Evolutionary conservation across 345 rosid species (phyloP).

Genomic region (Citrus maxima): DNA sequence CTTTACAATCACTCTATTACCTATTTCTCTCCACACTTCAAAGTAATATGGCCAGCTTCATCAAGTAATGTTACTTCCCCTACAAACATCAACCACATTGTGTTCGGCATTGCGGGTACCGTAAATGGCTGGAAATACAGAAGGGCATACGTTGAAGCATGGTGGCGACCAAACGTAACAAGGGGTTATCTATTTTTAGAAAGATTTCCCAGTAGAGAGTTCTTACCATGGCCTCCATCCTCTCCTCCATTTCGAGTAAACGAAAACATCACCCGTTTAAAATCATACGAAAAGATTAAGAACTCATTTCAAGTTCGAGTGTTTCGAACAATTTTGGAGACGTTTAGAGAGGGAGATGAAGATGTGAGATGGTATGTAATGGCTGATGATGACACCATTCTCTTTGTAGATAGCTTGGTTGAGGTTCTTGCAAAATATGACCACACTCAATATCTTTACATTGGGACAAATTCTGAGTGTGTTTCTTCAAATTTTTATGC

Average conservation of each 20-base stretch:
- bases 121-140: constrained; percentile 39
- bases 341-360: constrained; percentile 25
- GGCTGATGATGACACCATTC: constrained; percentile 58
- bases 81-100: constrained; percentile 43
- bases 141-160: constrained; percentile 46
- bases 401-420: constrained; percentile 48
- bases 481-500: constrained; percentile 28
- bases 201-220: constrained; percentile 37
- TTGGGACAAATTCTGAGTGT: constrained; percentile 48
- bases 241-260: constrained; percentile 47
- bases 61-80: constrained; percentile 10
- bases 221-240: constrained; percentile 44
- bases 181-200: constrained; percentile 54
- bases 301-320: constrained; percentile 34
- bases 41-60: background rate
- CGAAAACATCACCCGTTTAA: constrained; percentile 36
- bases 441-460: constrained; percentile 43
- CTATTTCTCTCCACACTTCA: background rate
- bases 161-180: constrained; percentile 66
- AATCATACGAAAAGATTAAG: constrained; percentile 17
- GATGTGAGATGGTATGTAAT: constrained; percentile 54
- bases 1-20: background rate
- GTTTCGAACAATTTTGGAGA: constrained; percentile 42
- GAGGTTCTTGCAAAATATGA: constrained; percentile 45
- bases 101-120: constrained; percentile 44